These are phyloP conservation scores for Coniochaeta ligniaria DNA, from an alignment of 2,329 filamentous ascomycete species.

Conservation along the genomic window DNA sequence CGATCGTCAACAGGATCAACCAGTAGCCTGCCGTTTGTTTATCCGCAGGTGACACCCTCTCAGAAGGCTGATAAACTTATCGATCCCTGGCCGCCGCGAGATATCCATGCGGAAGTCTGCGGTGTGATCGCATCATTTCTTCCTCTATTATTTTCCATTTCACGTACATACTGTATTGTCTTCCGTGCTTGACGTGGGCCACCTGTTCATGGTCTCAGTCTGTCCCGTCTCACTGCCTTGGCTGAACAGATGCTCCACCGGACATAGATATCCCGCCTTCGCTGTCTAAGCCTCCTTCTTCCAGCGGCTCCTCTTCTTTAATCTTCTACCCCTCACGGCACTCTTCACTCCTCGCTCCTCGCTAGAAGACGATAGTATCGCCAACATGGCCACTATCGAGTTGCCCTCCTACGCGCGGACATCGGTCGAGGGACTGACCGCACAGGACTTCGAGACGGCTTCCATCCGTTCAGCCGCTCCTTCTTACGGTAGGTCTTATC, in stretches of 20 bases:
- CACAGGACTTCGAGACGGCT: constrained; percentile 58
- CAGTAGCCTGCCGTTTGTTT: not conserved
- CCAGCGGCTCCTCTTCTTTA: not conserved
- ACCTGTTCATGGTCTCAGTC: constrained; percentile 1
- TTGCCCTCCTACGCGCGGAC: not conserved
- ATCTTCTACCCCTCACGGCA: not conserved
- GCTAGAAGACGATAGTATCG: not conserved
- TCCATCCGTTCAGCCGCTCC: constrained; percentile 62
- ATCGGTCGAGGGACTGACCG: constrained; percentile 20
- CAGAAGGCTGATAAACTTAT: not conserved
- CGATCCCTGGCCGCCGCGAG: not conserved
- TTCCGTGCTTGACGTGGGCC: not conserved
- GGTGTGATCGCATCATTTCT: not conserved
- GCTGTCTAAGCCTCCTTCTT: not conserved
- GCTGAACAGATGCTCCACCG: not conserved
- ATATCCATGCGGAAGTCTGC: not conserved
- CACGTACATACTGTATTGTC: not conserved
- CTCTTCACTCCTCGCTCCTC: not conserved
- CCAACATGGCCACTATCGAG: constrained; percentile 7
- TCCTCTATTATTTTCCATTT: not conserved
- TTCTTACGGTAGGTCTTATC: constrained; percentile 49
- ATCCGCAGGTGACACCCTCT: constrained; percentile 1
- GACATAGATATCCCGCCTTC: not conserved
- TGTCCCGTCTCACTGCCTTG: constrained; percentile 1
- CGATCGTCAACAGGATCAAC: not conserved